phyloP scores from a whole-genome alignment of 163 green algal genomes.

The Scenedesmus sp. region DNA sequence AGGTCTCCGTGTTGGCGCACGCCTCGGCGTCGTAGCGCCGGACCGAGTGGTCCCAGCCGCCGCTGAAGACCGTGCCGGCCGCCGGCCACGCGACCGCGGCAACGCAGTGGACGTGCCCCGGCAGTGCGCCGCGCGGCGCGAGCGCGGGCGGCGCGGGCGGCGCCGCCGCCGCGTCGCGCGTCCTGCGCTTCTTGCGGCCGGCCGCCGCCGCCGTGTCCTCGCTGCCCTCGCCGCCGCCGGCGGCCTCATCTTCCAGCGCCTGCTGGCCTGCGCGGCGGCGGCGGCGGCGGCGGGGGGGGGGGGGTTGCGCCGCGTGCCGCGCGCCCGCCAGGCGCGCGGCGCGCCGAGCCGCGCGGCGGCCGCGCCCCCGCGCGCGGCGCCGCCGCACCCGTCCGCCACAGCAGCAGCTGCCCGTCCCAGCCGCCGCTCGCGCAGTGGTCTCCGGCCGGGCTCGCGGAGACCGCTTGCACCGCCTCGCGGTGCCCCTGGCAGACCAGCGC shows the following conservation, averaged over 20 bases:
- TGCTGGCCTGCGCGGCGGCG: slow-evolving; percentile 31
- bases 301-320: not conserved
- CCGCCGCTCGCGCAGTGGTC: slow-evolving; percentile 56
- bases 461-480: slow-evolving; percentile 62
- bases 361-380: too few relatives aligned
- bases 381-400: slow-evolving; percentile 63
- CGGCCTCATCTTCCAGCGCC: slow-evolving; percentile 16
- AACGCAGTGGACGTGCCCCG: slow-evolving; percentile 76
- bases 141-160: not conserved
- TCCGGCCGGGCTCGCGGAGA: slow-evolving; percentile 46
- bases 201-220: slow-evolving; percentile 28
- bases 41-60: slow-evolving; percentile 84
- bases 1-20: slow-evolving; percentile 59
- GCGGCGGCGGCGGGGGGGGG: not conserved
- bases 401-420: slow-evolving; percentile 68
- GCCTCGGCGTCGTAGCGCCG: slow-evolving; percentile 71
- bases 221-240: not conserved
- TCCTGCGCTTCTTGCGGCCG: slow-evolving; percentile 52
- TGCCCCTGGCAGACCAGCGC: slow-evolving; percentile 59
- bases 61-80: slow-evolving; percentile 61
- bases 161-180: slow-evolving; percentile 21
- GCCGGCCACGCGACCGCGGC: slow-evolving; percentile 63
- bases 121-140: slow-evolving; percentile 20
- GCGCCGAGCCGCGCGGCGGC: too few relatives aligned
- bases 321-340: not conserved